Base-by-base conservation (phyloP, 805 yeast species). In the Kazachstania viticola region DNA sequence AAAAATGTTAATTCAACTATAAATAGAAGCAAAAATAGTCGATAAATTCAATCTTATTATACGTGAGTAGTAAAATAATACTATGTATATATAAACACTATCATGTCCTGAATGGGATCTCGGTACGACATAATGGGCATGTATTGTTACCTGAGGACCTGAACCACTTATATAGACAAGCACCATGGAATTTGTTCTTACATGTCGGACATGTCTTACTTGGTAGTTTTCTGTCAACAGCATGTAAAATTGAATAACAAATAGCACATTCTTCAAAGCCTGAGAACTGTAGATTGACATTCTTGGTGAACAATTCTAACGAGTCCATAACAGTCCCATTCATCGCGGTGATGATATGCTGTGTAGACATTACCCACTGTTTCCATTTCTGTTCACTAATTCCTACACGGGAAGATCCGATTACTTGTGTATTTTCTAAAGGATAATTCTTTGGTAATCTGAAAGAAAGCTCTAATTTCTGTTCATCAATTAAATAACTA, bases 201-300 rank as follows among this genome's bases (percentile, higher is more conserved):
- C 99, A 91, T 0, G 95, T 85, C 12, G 79, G 65, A 59, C 99
- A 91, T 3, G 69, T 69, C 58, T 84, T 87, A 30, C 84, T 74
- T 5, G 99, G 98, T 36, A 91, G 66, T 6, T 94, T 79, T 46
- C 81, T 82, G 48, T 85, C 95, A 39, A 80, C 85, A 11, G 67
- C 68, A 50, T 87, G 94, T 41, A 91, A 61, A 35, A 88, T 79
- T 12, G 94, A 80, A 55, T 91, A 91, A 55, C 99, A 91, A 44
- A 91, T 85, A 3, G 97, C 94, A 67, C 99, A 91, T 38, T 88
- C 97, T 48, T 84, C 95, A 42, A 83, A 85, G 0, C 95, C 95
- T 7, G 87, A 80, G 54, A 93, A 87, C 51, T 87, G 93, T 45
- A 81, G 65, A 34, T 73, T 70, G 32, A 84, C 85, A 46, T 88